Evolutionary conservation across 805 yeast genomes (phyloP).

Genomic region (Starmerella bombicola): DNA sequence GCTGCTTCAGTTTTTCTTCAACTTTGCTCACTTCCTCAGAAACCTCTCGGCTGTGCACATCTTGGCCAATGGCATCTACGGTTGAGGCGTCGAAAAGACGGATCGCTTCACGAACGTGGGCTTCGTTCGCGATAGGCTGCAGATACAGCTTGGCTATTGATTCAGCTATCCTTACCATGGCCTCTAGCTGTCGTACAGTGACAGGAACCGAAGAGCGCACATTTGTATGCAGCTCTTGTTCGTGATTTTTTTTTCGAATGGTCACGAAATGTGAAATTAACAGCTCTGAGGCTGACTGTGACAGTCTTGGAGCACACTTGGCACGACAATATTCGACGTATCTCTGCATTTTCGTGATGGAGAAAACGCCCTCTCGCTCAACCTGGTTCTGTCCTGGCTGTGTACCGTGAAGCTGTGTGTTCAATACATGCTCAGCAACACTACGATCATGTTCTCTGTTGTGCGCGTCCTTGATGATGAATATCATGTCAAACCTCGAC

Average conservation of each 20-base stretch:
- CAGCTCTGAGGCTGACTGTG: slow-evolving; percentile 80
- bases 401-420: slow-evolving; percentile 75
- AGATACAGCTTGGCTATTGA: slow-evolving; percentile 77
- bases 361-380: slow-evolving; percentile 60
- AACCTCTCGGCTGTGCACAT: slow-evolving; percentile 30
- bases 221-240: slow-evolving; percentile 65
- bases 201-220: slow-evolving; percentile 94
- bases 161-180: slow-evolving; percentile 90
- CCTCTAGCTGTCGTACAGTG: slow-evolving; percentile 94
- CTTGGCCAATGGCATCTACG: slow-evolving; percentile 81
- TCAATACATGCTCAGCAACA: slow-evolving; percentile 90
- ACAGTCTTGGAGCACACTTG: slow-evolving; percentile 84
- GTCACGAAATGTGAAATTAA: slow-evolving; percentile 85
- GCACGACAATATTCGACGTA: slow-evolving; percentile 82
- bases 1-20: slow-evolving; percentile 72
- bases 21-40: slow-evolving; percentile 63
- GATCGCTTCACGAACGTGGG: slow-evolving; percentile 91
- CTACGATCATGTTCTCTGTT: slow-evolving; percentile 71
- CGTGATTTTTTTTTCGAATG: slow-evolving; percentile 70
- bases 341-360: slow-evolving; percentile 80
- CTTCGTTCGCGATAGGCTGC: slow-evolving; percentile 70
- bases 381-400: slow-evolving; percentile 33
- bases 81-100: slow-evolving; percentile 92
- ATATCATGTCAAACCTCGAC: slow-evolving; percentile 97
- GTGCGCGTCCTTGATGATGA: slow-evolving; percentile 91